Evolutionary conservation across 148 eudicot genomes (phyloP).

Genomic region (Euryodendron excelsum): DNA sequence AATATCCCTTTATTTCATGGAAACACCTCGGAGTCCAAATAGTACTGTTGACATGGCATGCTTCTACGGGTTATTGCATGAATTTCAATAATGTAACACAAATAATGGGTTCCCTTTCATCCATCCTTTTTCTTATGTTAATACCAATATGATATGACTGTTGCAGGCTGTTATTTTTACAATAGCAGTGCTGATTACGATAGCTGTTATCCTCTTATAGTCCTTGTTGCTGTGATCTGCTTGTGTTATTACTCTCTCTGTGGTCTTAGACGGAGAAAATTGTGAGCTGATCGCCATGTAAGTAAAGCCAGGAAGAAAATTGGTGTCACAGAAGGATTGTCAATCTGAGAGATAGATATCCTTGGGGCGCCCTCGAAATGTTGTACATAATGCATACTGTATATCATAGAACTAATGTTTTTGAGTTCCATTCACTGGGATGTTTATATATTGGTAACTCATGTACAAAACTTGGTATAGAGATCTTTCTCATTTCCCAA

Average conservation of each 20-base stretch:
- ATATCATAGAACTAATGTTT: background rate
- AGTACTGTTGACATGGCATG: background rate
- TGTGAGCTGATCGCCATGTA: background rate
- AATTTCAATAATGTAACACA: background rate
- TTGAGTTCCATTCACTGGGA: background rate
- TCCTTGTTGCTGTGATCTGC: background rate
- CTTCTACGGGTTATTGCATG: background rate
- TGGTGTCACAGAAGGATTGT: background rate
- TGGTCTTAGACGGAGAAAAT: background rate
- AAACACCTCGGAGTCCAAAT: background rate
- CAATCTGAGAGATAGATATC: background rate
- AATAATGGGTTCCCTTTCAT: background rate
- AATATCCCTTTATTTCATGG: too few species aligned
- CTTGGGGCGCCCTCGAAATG: background rate
- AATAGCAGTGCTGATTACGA: constrained; percentile 30
- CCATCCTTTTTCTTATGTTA: background rate
- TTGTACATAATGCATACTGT: constrained; percentile 10
- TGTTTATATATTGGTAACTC: background rate
- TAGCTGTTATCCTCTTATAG: constrained; percentile 37
- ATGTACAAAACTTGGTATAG: background rate
- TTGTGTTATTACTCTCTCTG: background rate
- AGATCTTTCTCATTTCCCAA: too few species aligned
- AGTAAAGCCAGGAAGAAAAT: background rate
- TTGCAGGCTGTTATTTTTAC: constrained; percentile 55
- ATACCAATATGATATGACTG: background rate